Percentiles rank a stretch among this genome's conserved stretches.
Evolutionary conservation across 202 grass and related monocot genomes (phyloP).

Genomic region (Dendrocalamus latiflorus): DNA sequence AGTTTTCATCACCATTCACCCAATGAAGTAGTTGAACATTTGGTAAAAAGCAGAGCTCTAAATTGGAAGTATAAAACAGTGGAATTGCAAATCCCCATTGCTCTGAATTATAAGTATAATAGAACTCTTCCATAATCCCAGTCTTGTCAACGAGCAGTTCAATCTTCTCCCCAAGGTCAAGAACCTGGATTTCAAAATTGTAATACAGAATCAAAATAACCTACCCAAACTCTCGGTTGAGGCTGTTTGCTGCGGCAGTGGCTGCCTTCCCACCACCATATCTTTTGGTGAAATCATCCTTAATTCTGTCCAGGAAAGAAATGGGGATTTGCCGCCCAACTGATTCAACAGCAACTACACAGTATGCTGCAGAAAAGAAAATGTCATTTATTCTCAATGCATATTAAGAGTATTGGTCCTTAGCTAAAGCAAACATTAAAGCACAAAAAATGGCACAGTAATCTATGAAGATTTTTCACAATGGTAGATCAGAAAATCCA

Average conservation of each 20-base stretch:
- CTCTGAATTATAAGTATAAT: too few species aligned
- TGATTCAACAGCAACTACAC: conserved; percentile 83
- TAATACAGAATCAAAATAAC: neutral
- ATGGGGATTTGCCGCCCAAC: conserved; percentile 82
- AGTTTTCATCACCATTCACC: too few species aligned
- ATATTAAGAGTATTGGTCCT: neutral
- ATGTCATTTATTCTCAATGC: neutral
- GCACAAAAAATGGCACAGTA: neutral
- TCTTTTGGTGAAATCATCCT: conserved; percentile 89
- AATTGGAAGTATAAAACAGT: too few species aligned
- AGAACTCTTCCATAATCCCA: too few species aligned
- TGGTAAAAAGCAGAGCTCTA: too few species aligned
- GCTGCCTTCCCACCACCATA: conserved; percentile 93
- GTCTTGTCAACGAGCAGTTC: conserved; percentile 93
- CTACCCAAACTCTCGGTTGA: conserved; percentile 86
- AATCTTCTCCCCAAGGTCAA: conserved; percentile 81
- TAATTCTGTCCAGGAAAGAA: conserved; percentile 80
- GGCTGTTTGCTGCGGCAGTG: conserved; percentile 65
- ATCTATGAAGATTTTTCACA: too few species aligned
- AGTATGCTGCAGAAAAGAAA: conserved; percentile 61
- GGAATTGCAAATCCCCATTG: too few species aligned
- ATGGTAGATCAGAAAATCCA: too few species aligned
- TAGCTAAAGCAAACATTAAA: neutral
- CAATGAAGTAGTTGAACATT: too few species aligned
- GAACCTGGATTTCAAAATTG: too few species aligned